Base-by-base conservation (phyloP, 2,329 filamentous ascomycete genomes). In the Metarhizium humberi region DNA sequence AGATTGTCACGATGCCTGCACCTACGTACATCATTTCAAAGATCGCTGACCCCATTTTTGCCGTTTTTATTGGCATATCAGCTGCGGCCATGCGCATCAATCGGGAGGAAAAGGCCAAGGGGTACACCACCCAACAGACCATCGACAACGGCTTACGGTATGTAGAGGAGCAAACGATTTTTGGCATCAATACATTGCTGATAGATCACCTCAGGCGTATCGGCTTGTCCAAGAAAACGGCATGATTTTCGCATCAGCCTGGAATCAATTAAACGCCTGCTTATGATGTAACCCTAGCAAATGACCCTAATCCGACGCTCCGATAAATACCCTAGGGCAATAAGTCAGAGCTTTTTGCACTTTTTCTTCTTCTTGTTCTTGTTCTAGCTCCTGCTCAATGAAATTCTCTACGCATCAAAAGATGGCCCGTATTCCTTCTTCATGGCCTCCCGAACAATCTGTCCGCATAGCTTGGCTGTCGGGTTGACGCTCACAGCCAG, bases 381-480 rank as follows among this genome's bases (percentile, higher is more conserved):
- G 4, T 40, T 40, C 13, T 40, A 11, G 4, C 5, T 40, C 3
- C 38, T 14, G 38, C 13, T 16, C 13, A 14, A 16, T 13, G 13
- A 16, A 13, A 6, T 25, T 14, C 1, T 16, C 38, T 30, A 75
- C 54, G 63, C 64, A 34, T 72, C 71, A 64, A 75, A 78, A 10
- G 70, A 73, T n/a, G 75, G 72, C 0, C 79, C 80, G 61, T 84
- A 85, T 66, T 87, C 85, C 67, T 82, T 85, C 71, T 78, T 84
- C 82, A 87, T 84, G 51, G 84, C 84, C 69, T 86, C 81, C 51
- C 80, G 77, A 42, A 88, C 84, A 66, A 87, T 87, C 62, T 85
- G 77, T 2, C 84, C 85, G 63, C 85, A 88, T 47, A 87, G 71
- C 71, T 87, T 87, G 2, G 85, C 84, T 16, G 82, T 86, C 29